Evolutionary conservation across 805 yeast species (phyloP), one percentile per base, ranked within the genome.

Genomic region (Hagleromyces aurorensis): DNA sequence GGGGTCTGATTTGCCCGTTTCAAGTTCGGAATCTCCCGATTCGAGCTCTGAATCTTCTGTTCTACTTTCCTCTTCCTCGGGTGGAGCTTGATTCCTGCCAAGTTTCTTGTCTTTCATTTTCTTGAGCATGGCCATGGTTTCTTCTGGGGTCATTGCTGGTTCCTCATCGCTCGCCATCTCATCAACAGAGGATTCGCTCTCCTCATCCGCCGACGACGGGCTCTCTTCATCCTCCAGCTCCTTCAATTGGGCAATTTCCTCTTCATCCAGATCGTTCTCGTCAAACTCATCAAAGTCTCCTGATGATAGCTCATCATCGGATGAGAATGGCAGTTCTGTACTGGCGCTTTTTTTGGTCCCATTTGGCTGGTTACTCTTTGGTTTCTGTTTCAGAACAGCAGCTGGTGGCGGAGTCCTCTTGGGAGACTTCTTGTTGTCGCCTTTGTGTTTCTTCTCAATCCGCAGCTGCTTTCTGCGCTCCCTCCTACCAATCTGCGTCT

Each of bases 201-300:
- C 26, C 13, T 36, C 44, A 29, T 31, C 34, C 13, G 24, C 41
- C 43, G 13, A 30, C 27, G 13, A 23, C 30, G 15, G 14, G 20
- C 14, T 36, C 22, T 36, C 34, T 16, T 33, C 33, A 19, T 10
- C 26, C n/a, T 34, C 46, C 5, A 51, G 34, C 19, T 52, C 61
- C 12, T 46, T 39, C 12, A 50, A 36, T 23, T 50, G 58, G 21
- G 44, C 39, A 37, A 47, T 46, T 32, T 57, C 58, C 15, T 51
- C 61, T 29, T 53, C 59, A 32, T 56, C 56, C 16, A 50, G 40
- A 21, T 57, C 64, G 17, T 57, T 55, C 24, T 61, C 68, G 18
- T 57, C 58, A 25, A 57, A 62, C 6, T 55, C 64, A 27, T 64
- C 72, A 21, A 62, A 67, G 33, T 66, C 65, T 9, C 57, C 64